Evolutionary conservation across 352 stramenopile species (phyloP).

Genomic region (Pythium folliculosum): DNA sequence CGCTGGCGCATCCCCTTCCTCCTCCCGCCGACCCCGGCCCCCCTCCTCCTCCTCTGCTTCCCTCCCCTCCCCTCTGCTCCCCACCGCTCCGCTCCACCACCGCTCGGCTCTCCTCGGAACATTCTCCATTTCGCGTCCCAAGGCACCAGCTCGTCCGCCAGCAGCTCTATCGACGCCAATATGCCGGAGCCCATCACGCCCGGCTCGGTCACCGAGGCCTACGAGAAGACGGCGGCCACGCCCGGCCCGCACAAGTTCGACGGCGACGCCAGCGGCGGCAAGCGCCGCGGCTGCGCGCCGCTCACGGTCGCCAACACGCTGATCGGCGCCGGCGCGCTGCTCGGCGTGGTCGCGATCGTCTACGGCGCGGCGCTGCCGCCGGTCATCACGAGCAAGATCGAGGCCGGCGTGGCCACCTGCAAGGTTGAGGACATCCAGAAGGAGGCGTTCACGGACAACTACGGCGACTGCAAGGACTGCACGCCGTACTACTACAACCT

Average conservation of each 20-base stretch:
- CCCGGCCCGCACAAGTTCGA: conserved; percentile 4
- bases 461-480: conserved; percentile 76
- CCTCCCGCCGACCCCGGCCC: background rate
- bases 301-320: conserved; percentile 28
- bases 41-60: background rate
- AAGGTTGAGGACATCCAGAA: conserved; percentile 38
- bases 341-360: conserved; percentile 46
- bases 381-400: conserved; percentile 40
- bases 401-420: conserved; percentile 46
- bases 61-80: background rate
- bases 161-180: background rate
- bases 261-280: background rate
- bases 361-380: conserved; percentile 54
- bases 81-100: too few species aligned
- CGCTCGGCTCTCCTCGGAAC: background rate
- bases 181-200: conserved; percentile 15
- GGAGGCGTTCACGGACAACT: conserved; percentile 48
- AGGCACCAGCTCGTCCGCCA: background rate
- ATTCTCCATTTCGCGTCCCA: conserved; percentile 6
- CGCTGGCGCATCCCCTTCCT: background rate
- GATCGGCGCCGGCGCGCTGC: conserved; percentile 39
- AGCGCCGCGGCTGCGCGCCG: conserved; percentile 15
- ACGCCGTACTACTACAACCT: conserved; percentile 68
- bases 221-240: conserved; percentile 25
- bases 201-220: conserved; percentile 23